Evolutionary conservation across 176 grass and related monocot species (phyloP).

Genomic region (Carex scoparia): DNA sequence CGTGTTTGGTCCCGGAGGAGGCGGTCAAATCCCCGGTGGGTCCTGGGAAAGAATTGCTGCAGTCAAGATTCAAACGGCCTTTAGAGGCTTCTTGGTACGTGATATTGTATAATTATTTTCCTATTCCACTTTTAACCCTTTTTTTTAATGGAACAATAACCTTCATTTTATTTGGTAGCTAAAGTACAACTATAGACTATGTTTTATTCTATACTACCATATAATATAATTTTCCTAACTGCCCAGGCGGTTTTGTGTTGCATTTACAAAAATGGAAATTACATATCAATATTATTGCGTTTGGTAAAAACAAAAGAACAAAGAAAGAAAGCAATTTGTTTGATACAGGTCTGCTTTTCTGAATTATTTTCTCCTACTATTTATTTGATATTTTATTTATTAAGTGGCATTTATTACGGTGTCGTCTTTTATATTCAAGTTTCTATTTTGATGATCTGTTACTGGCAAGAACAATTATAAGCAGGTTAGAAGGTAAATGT

Average conservation of each 20-base stretch:
- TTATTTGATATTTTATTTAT: neutral
- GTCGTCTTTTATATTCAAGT: neutral
- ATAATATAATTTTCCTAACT: neutral
- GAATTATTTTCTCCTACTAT: constrained; percentile 1
- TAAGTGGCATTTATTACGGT: neutral
- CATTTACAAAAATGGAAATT: neutral
- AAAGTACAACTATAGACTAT: neutral
- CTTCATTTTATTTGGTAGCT: neutral
- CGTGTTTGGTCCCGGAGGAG: neutral
- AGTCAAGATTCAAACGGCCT: constrained; percentile 80
- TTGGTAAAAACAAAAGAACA: neutral
- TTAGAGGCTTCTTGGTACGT: constrained; percentile 72
- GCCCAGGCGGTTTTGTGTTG: neutral
- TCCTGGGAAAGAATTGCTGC: constrained; percentile 31
- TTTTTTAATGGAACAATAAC: neutral
- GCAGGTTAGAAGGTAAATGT: neutral
- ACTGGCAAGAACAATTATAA: neutral
- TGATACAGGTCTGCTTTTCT: neutral
- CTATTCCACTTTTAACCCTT: neutral
- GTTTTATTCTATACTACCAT: neutral
- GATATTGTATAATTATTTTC: neutral
- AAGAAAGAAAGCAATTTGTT: neutral
- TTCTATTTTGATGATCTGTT: constrained; percentile 17
- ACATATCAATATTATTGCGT: neutral
- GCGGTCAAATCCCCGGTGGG: neutral